phyloP scores from a whole-genome alignment of 495 filamentous ascomycete species.

The Penicillium crystallinum region DNA sequence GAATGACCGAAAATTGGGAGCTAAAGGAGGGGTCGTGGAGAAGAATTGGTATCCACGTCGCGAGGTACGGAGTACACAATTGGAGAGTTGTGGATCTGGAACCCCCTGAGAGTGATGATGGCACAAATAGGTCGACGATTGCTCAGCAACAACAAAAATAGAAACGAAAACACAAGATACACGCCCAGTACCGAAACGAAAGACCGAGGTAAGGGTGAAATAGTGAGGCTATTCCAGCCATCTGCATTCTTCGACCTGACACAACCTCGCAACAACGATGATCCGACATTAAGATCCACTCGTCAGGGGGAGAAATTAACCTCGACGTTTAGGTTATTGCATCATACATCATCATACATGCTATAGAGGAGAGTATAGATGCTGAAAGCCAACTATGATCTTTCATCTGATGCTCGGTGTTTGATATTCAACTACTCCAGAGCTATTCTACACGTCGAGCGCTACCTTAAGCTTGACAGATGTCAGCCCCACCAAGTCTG shows the following conservation, averaged over 20 bases:
- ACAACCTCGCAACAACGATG: slow-evolving; percentile 18
- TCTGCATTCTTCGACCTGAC: slow-evolving; percentile 14
- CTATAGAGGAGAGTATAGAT: not conserved
- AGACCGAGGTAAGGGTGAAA: slow-evolving; percentile 15
- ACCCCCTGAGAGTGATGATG: slow-evolving; percentile 4
- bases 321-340: slow-evolving; percentile 14
- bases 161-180: slow-evolving; percentile 6
- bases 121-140: slow-evolving; percentile 1
- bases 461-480: not conserved
- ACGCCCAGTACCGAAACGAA: slow-evolving; percentile 8
- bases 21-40: slow-evolving; percentile 11
- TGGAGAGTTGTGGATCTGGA: not conserved
- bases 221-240: slow-evolving; percentile 10
- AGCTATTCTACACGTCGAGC: not conserved
- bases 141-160: slow-evolving; percentile 11
- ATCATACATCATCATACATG: slow-evolving; percentile 9
- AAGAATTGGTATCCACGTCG: slow-evolving; percentile 8
- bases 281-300: slow-evolving; percentile 12
- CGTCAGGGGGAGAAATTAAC: slow-evolving; percentile 11
- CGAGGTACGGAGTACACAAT: slow-evolving; percentile 8
- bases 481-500: not conserved
- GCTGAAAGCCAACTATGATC: not conserved
- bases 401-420: not conserved
- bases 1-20: not conserved
- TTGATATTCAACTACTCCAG: too few relatives aligned